phyloP scores from a whole-genome alignment of 1,284 basidiomycete species.

The Rhodotorula sp. region DNA sequence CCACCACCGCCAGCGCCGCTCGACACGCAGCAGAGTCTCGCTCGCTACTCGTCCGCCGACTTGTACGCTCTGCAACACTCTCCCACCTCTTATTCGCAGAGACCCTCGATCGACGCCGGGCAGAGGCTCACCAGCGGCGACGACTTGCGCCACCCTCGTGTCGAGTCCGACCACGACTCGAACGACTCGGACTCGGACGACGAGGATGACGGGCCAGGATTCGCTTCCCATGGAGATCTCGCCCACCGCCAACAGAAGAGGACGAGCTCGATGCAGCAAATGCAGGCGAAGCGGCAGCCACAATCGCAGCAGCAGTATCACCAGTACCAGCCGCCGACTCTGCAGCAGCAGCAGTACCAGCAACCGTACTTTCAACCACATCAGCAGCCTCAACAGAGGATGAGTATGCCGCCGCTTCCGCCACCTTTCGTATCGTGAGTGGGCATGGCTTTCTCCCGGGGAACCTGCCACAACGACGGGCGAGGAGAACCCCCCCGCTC shows the following conservation, averaged over 20 bases:
- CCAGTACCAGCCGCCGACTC: background rate
- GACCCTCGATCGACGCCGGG: background rate
- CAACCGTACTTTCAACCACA: background rate
- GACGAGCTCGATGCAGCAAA: background rate
- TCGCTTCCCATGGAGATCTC: slow-evolving; percentile 11
- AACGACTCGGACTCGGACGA: slow-evolving; percentile 3
- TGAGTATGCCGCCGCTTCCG: background rate
- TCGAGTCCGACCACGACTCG: background rate
- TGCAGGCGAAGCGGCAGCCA: background rate
- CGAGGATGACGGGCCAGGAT: slow-evolving; percentile 15
- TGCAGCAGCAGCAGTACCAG: background rate
- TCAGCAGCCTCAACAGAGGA: background rate
- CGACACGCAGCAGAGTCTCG: background rate
- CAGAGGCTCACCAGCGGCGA: background rate
- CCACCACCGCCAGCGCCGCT: background rate
- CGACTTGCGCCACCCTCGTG: too few relatives aligned
- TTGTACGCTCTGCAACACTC: slow-evolving; percentile 14
- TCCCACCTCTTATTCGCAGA: background rate
- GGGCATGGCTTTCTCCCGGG: too few relatives aligned
- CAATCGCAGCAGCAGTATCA: background rate
- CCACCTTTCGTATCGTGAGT: slow-evolving; percentile 8
- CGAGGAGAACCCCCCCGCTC: too few relatives aligned
- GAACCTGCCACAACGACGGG: background rate
- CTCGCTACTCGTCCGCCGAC: slow-evolving; percentile 22
- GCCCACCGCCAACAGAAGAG: background rate